Evolutionary conservation across 176 grass and related monocot genomes (phyloP).

Genomic region (Puya raimondii): DNA sequence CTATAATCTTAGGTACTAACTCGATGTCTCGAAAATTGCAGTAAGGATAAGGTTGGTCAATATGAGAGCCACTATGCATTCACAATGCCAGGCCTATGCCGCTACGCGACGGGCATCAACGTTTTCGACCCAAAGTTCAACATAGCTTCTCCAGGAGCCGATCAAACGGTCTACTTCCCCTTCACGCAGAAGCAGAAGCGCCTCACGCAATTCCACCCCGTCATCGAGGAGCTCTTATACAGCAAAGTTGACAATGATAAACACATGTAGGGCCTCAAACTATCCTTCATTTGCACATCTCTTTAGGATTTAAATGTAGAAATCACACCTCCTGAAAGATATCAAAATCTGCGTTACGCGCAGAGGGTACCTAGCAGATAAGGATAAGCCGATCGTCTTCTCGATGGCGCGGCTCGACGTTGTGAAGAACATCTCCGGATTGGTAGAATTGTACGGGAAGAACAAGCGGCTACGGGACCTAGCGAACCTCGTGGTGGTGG

Average conservation of each 20-base stretch:
- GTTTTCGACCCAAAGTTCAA: conserved; percentile 96
- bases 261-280: conserved; percentile 52
- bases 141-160: conserved; percentile 83
- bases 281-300: background rate
- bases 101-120: conserved; percentile 72
- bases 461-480: conserved; percentile 77
- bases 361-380: conserved; percentile 74
- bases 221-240: conserved; percentile 87
- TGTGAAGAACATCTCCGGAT: conserved; percentile 87
- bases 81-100: conserved; percentile 86
- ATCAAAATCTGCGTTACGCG: background rate
- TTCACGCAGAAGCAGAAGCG: conserved; percentile 87
- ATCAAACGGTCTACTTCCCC: conserved; percentile 91
- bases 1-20: conserved; percentile 4
- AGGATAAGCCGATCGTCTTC: conserved; percentile 81
- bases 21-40: conserved; percentile 19
- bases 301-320: background rate
- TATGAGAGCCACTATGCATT: conserved; percentile 85
- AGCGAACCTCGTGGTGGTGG: conserved; percentile 71
- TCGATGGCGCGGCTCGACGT: conserved; percentile 94
- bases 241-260: conserved; percentile 59
- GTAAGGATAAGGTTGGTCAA: conserved; percentile 86
- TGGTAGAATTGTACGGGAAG: conserved; percentile 91
- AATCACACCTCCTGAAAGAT: background rate
- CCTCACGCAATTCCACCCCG: conserved; percentile 46